Percentiles rank a stretch among this genome's conserved stretches.
phyloP scores from a whole-genome alignment of 306 rosid genomes.

The Fragaria iinumae region DNA sequence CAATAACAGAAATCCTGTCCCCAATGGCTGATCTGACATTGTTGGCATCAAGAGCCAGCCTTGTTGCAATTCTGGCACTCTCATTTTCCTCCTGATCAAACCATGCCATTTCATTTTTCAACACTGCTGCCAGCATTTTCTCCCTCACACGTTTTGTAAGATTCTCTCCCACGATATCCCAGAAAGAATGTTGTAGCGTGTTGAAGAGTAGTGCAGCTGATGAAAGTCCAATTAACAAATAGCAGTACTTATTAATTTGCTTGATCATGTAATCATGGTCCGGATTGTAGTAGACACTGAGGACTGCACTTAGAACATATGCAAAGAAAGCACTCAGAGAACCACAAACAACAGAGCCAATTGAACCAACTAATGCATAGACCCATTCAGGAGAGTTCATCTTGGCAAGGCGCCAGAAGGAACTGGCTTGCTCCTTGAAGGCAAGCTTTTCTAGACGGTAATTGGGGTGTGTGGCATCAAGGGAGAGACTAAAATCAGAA shows the following conservation, averaged over 20 bases:
- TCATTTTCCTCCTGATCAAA: slow-evolving; percentile 92
- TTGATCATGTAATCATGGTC: slow-evolving; percentile 67
- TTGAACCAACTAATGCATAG: slow-evolving; percentile 80
- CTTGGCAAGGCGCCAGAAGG: slow-evolving; percentile 97
- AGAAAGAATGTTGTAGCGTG: slow-evolving; percentile 89
- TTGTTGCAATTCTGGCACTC: slow-evolving; percentile 79
- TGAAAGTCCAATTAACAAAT: slow-evolving; percentile 85
- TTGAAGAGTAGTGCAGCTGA: slow-evolving; percentile 91
- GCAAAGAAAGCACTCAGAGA: slow-evolving; percentile 97
- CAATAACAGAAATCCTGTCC: slow-evolving; percentile 87
- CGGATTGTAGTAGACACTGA: slow-evolving; percentile 81
- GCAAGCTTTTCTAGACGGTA: slow-evolving; percentile 84
- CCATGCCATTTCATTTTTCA: slow-evolving; percentile 95
- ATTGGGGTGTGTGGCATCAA: slow-evolving; percentile 75
- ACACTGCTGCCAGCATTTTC: slow-evolving; percentile 71
- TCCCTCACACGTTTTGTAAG: slow-evolving; percentile 89
- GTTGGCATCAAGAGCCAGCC: slow-evolving; percentile 92
- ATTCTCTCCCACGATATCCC: slow-evolving; percentile 95
- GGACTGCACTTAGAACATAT: slow-evolving; percentile 84
- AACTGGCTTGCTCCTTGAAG: slow-evolving; percentile 93
- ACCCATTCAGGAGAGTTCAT: slow-evolving; percentile 99
- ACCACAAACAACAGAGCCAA: slow-evolving; percentile 93
- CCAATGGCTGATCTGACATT: slow-evolving; percentile 95
- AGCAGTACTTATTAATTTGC: slow-evolving; percentile 78
- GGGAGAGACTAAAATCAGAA: slow-evolving; percentile 84